Evolutionary conservation across 768 basidiomycete species (phyloP).

Genomic region (Rhizopogon roseolus): DNA sequence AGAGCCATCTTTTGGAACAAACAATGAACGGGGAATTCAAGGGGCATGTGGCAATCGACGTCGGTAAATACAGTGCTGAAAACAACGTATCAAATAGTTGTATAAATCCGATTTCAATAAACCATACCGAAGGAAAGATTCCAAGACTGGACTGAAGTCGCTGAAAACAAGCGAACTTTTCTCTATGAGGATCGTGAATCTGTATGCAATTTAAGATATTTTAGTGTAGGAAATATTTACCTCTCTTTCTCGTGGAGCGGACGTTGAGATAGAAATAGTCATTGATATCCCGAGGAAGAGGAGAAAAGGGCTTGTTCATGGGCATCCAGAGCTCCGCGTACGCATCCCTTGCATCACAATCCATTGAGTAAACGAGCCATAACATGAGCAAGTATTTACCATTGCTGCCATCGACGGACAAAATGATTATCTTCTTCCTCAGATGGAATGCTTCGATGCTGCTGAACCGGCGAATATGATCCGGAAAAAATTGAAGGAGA

Average conservation of each 20-base stretch:
- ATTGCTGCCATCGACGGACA: not conserved
- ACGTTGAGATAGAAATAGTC: not conserved
- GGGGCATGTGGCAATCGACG: not conserved
- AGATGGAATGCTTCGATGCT: not conserved
- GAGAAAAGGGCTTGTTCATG: no score
- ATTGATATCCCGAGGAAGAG: not conserved
- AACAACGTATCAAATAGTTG: not conserved
- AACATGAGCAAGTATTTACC: not conserved
- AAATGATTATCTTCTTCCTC: not conserved
- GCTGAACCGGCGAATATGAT: not conserved
- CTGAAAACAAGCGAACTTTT: not conserved
- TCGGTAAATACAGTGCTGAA: not conserved
- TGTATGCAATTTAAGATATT: not conserved
- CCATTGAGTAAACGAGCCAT: not conserved
- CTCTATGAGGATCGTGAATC: not conserved
- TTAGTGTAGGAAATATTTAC: not conserved
- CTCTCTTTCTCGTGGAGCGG: not conserved
- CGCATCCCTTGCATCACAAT: not conserved
- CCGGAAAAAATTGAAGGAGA: not conserved
- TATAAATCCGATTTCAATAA: not conserved
- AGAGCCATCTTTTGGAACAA: not conserved
- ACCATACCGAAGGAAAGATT: not conserved
- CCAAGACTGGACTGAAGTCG: not conserved
- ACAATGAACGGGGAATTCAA: not conserved
- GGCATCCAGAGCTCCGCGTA: not conserved